A percentile compares a stretch with the other conserved stretches of the same genome.
Evolutionary conservation across 2,329 filamentous ascomycete genomes (phyloP).

Genomic region (Apiospora kogelbergensis): DNA sequence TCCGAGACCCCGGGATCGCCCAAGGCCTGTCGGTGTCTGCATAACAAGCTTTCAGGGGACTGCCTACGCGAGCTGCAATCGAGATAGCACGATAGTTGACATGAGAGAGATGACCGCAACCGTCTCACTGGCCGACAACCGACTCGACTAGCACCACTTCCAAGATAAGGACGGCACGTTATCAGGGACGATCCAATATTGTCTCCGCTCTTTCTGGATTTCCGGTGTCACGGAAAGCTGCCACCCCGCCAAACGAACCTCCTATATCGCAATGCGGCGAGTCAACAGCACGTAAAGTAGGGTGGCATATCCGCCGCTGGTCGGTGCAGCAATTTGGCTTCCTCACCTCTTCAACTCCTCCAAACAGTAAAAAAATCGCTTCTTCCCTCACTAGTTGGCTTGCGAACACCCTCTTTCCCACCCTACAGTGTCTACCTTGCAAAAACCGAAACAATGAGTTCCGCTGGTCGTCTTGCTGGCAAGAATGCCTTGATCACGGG

Average conservation of each 20-base stretch:
- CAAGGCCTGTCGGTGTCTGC: background rate
- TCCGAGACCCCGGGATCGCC: background rate
- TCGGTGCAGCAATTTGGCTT: background rate
- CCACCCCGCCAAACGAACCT: slow-evolving; percentile 3
- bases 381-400: background rate
- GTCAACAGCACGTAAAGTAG: background rate
- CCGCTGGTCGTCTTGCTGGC: slow-evolving; percentile 52
- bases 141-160: background rate
- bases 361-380: background rate
- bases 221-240: background rate
- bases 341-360: background rate
- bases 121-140: background rate
- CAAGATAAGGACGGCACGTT: background rate
- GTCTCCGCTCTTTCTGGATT: slow-evolving; percentile 2
- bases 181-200: background rate
- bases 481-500: slow-evolving; percentile 77
- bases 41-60: background rate
- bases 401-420: background rate
- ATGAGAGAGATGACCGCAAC: background rate
- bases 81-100: background rate
- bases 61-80: no score
- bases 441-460: slow-evolving; percentile 25
- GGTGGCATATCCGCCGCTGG: background rate
- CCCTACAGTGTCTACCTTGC: no score
- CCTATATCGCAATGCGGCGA: background rate